Base-by-base conservation (phyloP, 1,139 yeast genomes). In the Debaryomyces psychrophilus region DNA sequence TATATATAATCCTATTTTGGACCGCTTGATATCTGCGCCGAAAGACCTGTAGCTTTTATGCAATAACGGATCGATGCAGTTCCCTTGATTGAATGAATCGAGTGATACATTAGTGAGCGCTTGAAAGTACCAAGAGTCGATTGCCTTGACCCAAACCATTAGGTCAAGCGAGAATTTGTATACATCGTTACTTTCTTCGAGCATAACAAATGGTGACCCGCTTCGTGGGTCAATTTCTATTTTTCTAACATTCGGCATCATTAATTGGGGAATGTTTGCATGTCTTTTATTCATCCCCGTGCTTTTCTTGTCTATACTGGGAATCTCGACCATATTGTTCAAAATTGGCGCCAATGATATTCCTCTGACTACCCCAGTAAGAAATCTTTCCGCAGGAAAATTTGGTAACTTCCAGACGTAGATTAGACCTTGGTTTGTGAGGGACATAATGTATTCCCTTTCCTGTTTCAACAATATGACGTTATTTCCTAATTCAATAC, bases 401-500 rank as follows among this genome's bases (percentile, higher is more conserved):
- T 41, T 36, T 1, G 63, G 60, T 33, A 82, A 53, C 50, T 76
- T 65, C 84, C 85, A 83, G 2, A 73, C 65, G 56, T 75, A 74
- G 1, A 82, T 47, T 38, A 77, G 59, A 2, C 84, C 85, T 9
- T 69, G 63, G 41, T 73, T 73, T 0, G 83, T 76, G 29, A 80
- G 56, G 2, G 86, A 81, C 53, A 90, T 63, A 2, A 93, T 75
- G 59, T 46, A 81, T 29, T 60, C 79, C 54, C 62, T 77, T 53
- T 38, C 83, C 77, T 69, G 82, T 55, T 60, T 82, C 68, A 59
- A 78, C 60, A 69, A 79, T 62, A 61, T 81, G 51, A 73, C 78
- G 69, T 63, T 87, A 44, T 50, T 79, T 51, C 73, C 98, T 76
- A 76, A 73, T 79, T 69, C 86, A 14, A 83, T 61, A n/a, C 73